Percentiles rank a stretch among this genome's conserved stretches.
These are phyloP conservation scores for Penicillium taxi DNA, from an alignment of 495 filamentous ascomycete species.

Conservation along the genomic window DNA sequence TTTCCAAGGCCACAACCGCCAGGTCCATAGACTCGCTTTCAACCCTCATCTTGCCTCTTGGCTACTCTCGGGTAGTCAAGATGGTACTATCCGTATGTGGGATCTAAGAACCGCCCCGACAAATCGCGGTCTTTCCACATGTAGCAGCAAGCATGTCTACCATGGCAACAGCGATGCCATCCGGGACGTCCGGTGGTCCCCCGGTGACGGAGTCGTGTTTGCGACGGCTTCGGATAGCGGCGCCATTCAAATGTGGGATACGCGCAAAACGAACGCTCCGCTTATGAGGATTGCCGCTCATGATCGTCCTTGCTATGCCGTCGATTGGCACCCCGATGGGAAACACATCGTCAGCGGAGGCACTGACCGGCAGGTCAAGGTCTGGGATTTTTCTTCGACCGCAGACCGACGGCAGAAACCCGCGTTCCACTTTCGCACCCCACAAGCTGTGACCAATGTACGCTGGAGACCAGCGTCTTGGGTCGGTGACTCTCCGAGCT, in stretches of 20 bases:
- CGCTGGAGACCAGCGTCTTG: conserved; percentile 81
- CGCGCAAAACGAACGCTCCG: conserved; percentile 49
- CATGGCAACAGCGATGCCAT: conserved; percentile 67
- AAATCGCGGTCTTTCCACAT: conserved; percentile 42
- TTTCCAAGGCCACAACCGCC: conserved; percentile 78
- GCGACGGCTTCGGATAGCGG: conserved; percentile 86
- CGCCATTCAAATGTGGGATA: conserved; percentile 64
- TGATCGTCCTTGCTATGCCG: conserved; percentile 64
- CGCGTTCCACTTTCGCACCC: conserved; percentile 49
- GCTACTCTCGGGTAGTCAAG: conserved; percentile 85
- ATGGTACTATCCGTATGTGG: conserved; percentile 80
- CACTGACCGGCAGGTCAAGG: conserved; percentile 71
- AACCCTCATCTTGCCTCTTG: conserved; percentile 71
- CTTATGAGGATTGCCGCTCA: conserved; percentile 77
- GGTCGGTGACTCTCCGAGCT: conserved; percentile 57
- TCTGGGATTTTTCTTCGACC: conserved; percentile 84
- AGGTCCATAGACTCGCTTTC: conserved; percentile 86
- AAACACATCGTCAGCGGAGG: conserved; percentile 81
- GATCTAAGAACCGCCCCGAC: conserved; percentile 52
- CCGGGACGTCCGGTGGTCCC: conserved; percentile 83
- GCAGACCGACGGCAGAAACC: conserved; percentile 76
- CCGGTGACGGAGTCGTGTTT: conserved; percentile 75
- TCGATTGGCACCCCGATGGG: conserved; percentile 96
- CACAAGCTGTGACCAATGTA: conserved; percentile 63
- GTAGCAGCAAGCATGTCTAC: conserved; percentile 49